phyloP scores from a whole-genome alignment of 106 monocot genomes.

The Phalaenopsis equestris region DNA sequence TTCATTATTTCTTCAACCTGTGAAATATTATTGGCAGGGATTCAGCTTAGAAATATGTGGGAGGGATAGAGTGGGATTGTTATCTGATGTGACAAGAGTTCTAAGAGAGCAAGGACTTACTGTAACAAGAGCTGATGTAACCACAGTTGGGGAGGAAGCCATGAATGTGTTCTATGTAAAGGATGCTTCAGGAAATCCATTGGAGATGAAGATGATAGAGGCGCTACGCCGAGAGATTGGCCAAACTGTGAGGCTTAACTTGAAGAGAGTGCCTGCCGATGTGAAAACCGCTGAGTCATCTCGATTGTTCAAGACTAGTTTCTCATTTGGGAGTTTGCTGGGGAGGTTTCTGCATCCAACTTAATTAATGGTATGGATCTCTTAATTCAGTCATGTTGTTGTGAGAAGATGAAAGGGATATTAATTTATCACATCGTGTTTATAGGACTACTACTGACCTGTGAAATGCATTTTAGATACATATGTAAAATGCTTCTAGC shows the following conservation, averaged over 20 bases:
- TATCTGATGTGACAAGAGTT: constrained; percentile 89
- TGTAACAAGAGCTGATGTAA: constrained; percentile 66
- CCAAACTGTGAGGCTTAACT: constrained; percentile 77
- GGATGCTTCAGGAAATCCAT: constrained; percentile 69
- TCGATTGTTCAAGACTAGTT: constrained; percentile 52
- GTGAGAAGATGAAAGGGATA: too few relatives aligned
- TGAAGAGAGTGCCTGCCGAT: constrained; percentile 44
- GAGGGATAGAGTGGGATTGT: constrained; percentile 72
- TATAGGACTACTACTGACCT: too few relatives aligned
- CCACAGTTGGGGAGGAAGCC: constrained; percentile 62
- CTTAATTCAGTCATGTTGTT: too few relatives aligned
- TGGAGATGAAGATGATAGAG: constrained; percentile 62
- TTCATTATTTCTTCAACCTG: neutral
- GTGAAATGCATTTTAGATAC: too few relatives aligned
- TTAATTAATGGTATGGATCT: neutral
- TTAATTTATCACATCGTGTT: too few relatives aligned
- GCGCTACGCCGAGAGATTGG: constrained; percentile 62
- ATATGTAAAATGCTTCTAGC: too few relatives aligned
- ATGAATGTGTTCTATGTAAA: constrained; percentile 78
- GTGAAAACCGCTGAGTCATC: constrained; percentile 26
- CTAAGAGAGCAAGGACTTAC: constrained; percentile 77
- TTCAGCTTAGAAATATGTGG: constrained; percentile 79
- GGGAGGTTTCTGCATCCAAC: constrained; percentile 43
- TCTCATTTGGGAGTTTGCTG: constrained; percentile 63
- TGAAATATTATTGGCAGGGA: constrained; percentile 36